Conservation (phyloP, 2,329 filamentous ascomycete genomes). For the Paecilomyces formosus region DNA sequence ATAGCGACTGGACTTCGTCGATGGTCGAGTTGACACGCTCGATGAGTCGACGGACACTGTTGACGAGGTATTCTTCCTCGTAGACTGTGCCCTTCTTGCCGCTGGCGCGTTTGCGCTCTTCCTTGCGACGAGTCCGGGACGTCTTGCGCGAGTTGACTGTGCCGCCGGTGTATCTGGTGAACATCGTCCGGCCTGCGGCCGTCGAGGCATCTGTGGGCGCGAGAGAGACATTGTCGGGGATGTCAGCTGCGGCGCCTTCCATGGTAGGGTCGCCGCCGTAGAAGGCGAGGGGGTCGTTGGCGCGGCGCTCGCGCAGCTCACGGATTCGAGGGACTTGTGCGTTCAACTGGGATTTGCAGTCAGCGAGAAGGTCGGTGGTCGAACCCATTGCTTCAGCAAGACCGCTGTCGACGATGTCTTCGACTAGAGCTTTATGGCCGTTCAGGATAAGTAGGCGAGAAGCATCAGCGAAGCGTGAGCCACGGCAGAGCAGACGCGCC, state of each 20-base stretch:
- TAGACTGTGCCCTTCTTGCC: conserved; percentile 97
- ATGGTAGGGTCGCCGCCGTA: conserved; percentile 67
- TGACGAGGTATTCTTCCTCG: conserved; percentile 94
- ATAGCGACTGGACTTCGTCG: conserved; percentile 64
- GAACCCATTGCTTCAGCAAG: conserved; percentile 73
- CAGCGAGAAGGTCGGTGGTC: conserved; percentile 84
- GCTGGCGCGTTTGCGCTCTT: conserved; percentile 89
- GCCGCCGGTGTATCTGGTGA: conserved; percentile 83
- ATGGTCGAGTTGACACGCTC: conserved; percentile 69
- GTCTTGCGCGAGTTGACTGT: conserved; percentile 58
- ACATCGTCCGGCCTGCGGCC: conserved; percentile 69
- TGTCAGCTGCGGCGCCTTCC: conserved; percentile 52
- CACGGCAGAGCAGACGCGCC: conserved; percentile 74
- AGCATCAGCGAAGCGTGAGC: conserved; percentile 82
- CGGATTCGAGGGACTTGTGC: conserved; percentile 80
- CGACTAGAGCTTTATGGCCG: conserved; percentile 55
- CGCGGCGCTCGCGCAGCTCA: conserved; percentile 74
- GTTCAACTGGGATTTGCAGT: conserved; percentile 77
- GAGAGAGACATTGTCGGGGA: conserved; percentile 88
- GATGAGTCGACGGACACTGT: conserved; percentile 73
- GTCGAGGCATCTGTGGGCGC: conserved; percentile 80
- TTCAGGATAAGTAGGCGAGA: conserved; percentile 64
- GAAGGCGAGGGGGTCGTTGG: conserved; percentile 78
- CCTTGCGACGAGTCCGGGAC: conserved; percentile 76
- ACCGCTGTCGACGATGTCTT: conserved; percentile 64